A percentile compares a stretch with the other conserved stretches of the same genome.
Conservation (phyloP, 352 stramenopile genomes). For the Phytopythium delawarense region DNA sequence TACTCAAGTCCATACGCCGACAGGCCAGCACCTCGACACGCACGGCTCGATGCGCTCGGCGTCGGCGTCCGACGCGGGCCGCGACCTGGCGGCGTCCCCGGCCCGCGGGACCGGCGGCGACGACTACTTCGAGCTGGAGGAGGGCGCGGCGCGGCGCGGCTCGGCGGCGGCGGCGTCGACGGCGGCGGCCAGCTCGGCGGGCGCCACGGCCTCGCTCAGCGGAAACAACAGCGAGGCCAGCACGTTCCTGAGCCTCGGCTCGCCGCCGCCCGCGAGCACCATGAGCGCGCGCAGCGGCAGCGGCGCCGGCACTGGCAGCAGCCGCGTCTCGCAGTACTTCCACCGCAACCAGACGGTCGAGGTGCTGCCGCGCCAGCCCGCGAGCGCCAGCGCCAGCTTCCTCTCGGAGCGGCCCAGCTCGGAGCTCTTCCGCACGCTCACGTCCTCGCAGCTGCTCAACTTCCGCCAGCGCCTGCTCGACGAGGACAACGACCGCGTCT, state of each 20-base stretch:
- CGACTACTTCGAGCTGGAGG: conserved; percentile 13
- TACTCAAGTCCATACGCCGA: too few species aligned
- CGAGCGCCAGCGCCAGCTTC: conserved; percentile 20
- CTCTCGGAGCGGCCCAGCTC: conserved; percentile 43
- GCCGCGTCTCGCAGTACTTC: conserved; percentile 36
- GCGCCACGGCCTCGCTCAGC: conserved; percentile 3
- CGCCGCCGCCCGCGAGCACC: conserved; percentile 14
- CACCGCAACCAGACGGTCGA: conserved; percentile 75
- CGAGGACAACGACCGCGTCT: conserved; percentile 25
- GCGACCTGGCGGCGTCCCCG: neutral
- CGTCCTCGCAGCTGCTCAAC: conserved; percentile 58
- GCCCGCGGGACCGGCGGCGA: neutral
- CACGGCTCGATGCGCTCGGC: neutral
- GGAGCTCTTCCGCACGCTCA: conserved; percentile 72
- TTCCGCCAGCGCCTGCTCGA: conserved; percentile 51
- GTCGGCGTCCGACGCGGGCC: neutral
- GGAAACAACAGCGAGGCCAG: conserved; percentile 3
- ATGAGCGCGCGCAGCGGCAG: conserved; percentile 6
- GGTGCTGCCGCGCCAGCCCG: conserved; percentile 39
- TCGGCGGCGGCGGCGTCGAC: neutral
- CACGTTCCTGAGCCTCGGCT: conserved; percentile 7
- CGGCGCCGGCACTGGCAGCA: conserved; percentile 12
- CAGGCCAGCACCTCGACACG: neutral
- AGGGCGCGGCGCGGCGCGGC: conserved; percentile 2
- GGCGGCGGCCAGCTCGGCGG: neutral